Evolutionary conservation across 768 basidiomycete species (phyloP), one percentile per base, ranked within the genome.

Genomic region (Lentinus brumalis): DNA sequence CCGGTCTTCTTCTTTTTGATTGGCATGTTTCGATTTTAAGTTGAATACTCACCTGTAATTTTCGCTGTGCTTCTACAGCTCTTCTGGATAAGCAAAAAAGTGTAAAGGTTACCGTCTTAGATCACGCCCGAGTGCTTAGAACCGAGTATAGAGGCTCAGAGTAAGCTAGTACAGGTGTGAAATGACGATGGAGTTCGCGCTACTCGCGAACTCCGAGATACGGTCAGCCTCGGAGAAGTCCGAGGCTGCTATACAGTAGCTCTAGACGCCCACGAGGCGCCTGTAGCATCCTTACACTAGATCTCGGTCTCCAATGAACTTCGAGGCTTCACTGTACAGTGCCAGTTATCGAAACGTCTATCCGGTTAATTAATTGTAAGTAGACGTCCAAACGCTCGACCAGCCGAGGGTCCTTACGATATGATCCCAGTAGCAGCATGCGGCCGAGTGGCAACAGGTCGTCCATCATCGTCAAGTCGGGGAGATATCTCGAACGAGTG

Each of bases 401-500:
- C 11, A 5, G 7, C 21, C 21, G 44, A 45, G 2, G n/a, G 1
- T 18, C 14, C 46, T 29, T 10, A 49, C 46, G 46, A 49, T 5
- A 49, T 49, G 9, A 49, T 29, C 21, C 46, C 46, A 5, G 46
- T 49, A 26, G 9, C 14, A 12, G 21, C 21, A 26, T 21, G 46
- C 8, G 46, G 21, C 29, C 14, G 21, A 29, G 29, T 49, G 10
- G 12, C 29, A 31, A 54, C 10, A 5, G 52, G 53, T 1, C 26
- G 26, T 9, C 56, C 60, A 2, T 41, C n/a, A 11, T 46, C 60
- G 31, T 57, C 56, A 9, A 53, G 39, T 18, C 45, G 52, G 1
- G 46, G 56, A 29, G 38, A 18, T 15, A 62, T 41, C 8, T 57
- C 31, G 31, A 57, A 57, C n/a, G 50, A 51, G 9, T 51, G 50